phyloP scores from a whole-genome alignment of 2,329 filamentous ascomycete species.

The Paecilomyces sp. region DNA sequence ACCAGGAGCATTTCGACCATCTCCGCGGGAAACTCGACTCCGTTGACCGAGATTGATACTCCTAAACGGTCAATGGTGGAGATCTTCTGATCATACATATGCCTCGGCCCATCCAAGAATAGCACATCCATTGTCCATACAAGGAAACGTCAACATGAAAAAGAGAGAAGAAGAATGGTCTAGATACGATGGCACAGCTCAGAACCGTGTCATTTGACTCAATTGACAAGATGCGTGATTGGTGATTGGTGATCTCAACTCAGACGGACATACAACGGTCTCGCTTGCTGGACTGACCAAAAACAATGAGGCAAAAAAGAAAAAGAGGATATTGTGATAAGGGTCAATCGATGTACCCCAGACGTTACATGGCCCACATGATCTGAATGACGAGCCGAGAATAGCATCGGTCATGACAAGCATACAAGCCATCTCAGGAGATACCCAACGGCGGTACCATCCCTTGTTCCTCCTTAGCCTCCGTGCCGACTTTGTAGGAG shows the following conservation, averaged over 20 bases:
- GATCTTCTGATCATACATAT: neutral
- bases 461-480: constrained; percentile 68
- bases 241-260: neutral
- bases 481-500: constrained; percentile 62
- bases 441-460: constrained; percentile 75
- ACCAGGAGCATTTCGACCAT: neutral
- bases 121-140: neutral
- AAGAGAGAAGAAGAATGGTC: neutral
- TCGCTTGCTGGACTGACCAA: neutral
- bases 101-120: neutral
- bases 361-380: neutral
- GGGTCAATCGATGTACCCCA: constrained; percentile 1
- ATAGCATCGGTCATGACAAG: neutral
- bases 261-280: neutral
- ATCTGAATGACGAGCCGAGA: neutral
- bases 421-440: constrained; percentile 38
- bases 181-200: neutral
- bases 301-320: neutral
- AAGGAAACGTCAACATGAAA: neutral
- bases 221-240: neutral
- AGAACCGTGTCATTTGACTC: neutral
- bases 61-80: neutral
- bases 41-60: neutral
- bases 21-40: neutral
- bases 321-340: neutral